Base-by-base conservation (phyloP, 2,329 filamentous ascomycete genomes). In the Bipolaris oryzae region DNA sequence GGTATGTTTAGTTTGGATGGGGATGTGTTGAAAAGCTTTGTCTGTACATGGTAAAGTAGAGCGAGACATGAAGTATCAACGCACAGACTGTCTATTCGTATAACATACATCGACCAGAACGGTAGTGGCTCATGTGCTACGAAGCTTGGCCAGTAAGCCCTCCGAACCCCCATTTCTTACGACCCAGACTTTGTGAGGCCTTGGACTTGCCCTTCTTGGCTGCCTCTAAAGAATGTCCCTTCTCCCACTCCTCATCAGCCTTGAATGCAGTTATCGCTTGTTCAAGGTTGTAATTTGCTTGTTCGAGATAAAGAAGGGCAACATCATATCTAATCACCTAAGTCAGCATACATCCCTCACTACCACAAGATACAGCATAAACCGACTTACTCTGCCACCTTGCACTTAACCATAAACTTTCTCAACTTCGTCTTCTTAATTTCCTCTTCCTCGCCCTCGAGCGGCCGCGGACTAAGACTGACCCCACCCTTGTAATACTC, bases 331-430 rank as follows among this genome's bases (percentile, higher is more conserved):
- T 85, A 61, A 72, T 25, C 64, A 37, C 63, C 66, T 58, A 65
- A 79, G 66, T 80, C 65, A 80, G 76, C 63, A 51, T 61, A 37
- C 20, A 7, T 53, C 39, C 38, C 16, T 21, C n/a, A 15, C 9
- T 7, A 3, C 10, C 15, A 10, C 42, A 33, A 20, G 16, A 31
- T 20, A 38, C 20, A 16, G 9, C 38, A 3, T 25, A 15, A 13
- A 1, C n/a, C 7, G 37, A 78, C 82, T 77, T 87, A 93, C 80
- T 93, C 89, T 21, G 85, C 79, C 25, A 91, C 88, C 72, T 94
- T 94, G 77, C 88, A 91, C 1, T 83, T 82, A 2, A 91, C 86
- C 90, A 93, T 93, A 81, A 89, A 94, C 59, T 89, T 84, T 39
- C 91, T 82, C 33, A 94, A 82, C 70, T 87, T 88, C 16, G 79